Evolutionary conservation across 257 asterid genomes (phyloP).

Genomic region (Thymus mandschuricus): DNA sequence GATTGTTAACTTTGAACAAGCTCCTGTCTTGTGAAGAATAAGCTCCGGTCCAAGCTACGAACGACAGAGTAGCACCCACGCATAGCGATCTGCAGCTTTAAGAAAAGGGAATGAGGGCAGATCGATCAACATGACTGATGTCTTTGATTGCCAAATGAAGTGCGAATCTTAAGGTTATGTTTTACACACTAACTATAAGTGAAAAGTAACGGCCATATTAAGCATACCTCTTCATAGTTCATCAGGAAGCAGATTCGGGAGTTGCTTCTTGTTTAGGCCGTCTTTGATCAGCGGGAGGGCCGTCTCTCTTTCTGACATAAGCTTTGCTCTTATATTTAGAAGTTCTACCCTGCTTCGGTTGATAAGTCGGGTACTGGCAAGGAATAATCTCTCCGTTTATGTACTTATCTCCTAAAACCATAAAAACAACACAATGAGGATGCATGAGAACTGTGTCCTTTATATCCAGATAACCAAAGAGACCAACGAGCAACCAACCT

Average conservation of each 20-base stretch:
- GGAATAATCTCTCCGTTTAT: constrained; percentile 94
- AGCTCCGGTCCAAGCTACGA: constrained; percentile 31
- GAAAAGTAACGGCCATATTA: constrained; percentile 9
- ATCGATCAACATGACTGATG: background rate
- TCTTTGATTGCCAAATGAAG: constrained; percentile 11
- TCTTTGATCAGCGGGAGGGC: constrained; percentile 79
- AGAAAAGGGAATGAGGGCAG: constrained; percentile 19
- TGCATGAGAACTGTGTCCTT: background rate
- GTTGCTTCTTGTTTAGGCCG: constrained; percentile 66
- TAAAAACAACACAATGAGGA: background rate
- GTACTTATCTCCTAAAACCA: constrained; percentile 79
- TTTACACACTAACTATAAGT: background rate
- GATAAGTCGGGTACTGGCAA: constrained; percentile 92
- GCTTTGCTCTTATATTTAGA: constrained; percentile 89
- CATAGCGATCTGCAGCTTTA: constrained; percentile 35
- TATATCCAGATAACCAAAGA: background rate
- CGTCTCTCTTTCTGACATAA: constrained; percentile 91
- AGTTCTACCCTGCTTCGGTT: constrained; percentile 72
- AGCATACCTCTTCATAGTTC: constrained; percentile 18
- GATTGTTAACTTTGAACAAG: constrained; percentile 28
- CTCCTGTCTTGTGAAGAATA: constrained; percentile 29
- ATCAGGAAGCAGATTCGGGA: constrained; percentile 61
- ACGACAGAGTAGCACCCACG: constrained; percentile 29
- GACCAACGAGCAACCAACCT: constrained; percentile 50
- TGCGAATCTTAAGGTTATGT: constrained; percentile 6